Evolutionary conservation across 2,329 filamentous ascomycete genomes (phyloP).

Genomic region (Cordyceps cicadae): DNA sequence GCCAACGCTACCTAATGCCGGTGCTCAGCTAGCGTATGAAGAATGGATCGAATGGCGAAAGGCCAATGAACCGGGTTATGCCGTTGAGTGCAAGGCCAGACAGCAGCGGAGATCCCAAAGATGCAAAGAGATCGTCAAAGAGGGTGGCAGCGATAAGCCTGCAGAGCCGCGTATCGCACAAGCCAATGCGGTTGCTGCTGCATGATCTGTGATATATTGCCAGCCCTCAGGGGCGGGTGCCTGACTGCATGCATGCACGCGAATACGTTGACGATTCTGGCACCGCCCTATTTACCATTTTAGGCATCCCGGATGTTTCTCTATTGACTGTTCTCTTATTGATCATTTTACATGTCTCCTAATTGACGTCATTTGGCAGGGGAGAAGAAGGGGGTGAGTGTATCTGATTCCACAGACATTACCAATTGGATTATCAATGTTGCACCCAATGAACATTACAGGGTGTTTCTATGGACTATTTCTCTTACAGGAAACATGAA

Average conservation of each 20-base stretch:
- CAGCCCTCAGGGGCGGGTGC: not conserved
- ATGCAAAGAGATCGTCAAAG: constrained; percentile 8
- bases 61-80: constrained; percentile 39
- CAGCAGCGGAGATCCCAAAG: constrained; percentile 32
- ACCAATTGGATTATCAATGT: constrained; percentile 8
- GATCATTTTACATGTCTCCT: not conserved
- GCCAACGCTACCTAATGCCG: constrained; percentile 32
- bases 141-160: not conserved
- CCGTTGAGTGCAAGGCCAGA: constrained; percentile 35
- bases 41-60: constrained; percentile 42
- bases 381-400: not conserved
- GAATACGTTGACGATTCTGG: not conserved
- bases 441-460: not conserved
- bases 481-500: not conserved
- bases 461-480: not conserved
- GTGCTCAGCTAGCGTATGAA: constrained; percentile 38
- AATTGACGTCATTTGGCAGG: not conserved
- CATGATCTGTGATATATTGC: not conserved
- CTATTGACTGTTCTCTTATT: not conserved
- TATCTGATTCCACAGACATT: not conserved
- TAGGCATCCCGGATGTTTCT: not conserved
- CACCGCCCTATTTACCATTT: not conserved
- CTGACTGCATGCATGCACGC: not conserved
- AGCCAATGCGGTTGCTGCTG: not conserved
- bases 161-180: not conserved